Percentiles rank a stretch among this genome's conserved stretches.
These are phyloP conservation scores for Gnomoniopsis smithogilvyi DNA, from an alignment of 2,329 filamentous ascomycete species.

Conservation along the genomic window DNA sequence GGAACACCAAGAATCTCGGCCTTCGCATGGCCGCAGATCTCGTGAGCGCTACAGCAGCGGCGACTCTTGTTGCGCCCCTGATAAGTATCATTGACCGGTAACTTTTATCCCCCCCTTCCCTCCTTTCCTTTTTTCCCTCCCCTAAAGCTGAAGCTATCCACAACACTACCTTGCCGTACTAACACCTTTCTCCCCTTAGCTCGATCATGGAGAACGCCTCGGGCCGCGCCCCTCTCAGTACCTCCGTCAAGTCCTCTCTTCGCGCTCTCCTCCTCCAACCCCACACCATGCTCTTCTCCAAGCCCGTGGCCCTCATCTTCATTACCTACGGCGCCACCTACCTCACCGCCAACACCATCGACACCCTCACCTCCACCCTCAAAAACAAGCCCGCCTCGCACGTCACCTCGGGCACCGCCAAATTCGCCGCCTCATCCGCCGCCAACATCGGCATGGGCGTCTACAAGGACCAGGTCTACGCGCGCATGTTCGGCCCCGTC, in stretches of 20 bases:
- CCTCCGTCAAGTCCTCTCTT: conserved; percentile 59
- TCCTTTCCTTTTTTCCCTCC: not conserved
- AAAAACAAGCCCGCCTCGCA: conserved; percentile 52
- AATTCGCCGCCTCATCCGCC: conserved; percentile 77
- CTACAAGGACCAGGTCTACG: conserved; percentile 87
- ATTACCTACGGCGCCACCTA: conserved; percentile 86
- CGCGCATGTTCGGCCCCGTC: conserved; percentile 72
- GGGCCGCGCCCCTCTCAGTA: conserved; percentile 56
- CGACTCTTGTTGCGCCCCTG: conserved; percentile 73
- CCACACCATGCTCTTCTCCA: conserved; percentile 58
- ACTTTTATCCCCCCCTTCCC: not conserved
- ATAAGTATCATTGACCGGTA: conserved; percentile 88
- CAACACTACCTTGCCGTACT: too few relatives aligned
- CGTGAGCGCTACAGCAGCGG: conserved; percentile 67
- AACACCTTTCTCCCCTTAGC: conserved; percentile 34
- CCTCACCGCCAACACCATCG: conserved; percentile 80
- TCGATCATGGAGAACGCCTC: conserved; percentile 82
- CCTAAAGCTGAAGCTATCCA: too few relatives aligned
- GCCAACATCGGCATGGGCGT: conserved; percentile 84
- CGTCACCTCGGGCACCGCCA: conserved; percentile 71
- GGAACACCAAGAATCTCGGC: conserved; percentile 75
- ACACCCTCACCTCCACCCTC: conserved; percentile 70
- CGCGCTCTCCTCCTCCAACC: conserved; percentile 56
- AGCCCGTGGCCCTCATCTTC: conserved; percentile 67
- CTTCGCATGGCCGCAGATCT: conserved; percentile 66